phyloP scores from a whole-genome alignment of 352 stramenopile species.

The Phytophthora agathidicida region DNA sequence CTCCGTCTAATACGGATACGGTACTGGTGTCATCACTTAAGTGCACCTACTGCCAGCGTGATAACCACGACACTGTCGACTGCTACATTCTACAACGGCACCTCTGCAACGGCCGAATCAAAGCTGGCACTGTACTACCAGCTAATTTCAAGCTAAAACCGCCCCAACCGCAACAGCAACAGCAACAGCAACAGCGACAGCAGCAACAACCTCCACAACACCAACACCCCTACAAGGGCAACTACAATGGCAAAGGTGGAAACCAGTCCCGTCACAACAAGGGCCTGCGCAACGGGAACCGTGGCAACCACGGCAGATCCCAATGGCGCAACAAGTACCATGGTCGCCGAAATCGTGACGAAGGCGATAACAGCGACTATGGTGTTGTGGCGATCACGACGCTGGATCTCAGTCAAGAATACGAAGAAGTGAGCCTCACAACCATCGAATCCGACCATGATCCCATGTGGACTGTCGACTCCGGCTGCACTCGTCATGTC shows the following conservation, averaged over 20 bases:
- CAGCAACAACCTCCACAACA: neutral
- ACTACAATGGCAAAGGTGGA: slow-evolving; percentile 1
- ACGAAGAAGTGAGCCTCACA: neutral
- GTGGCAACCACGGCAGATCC: neutral
- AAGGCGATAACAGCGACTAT: slow-evolving; percentile 3
- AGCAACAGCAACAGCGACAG: no score
- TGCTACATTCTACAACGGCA: slow-evolving; percentile 23
- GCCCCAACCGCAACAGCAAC: neutral
- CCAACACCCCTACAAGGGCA: slow-evolving; percentile 1
- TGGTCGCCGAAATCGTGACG: neutral
- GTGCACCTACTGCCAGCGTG: slow-evolving; percentile 8
- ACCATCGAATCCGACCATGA: neutral
- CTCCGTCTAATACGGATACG: neutral
- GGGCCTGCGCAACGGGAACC: neutral
- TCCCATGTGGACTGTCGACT: slow-evolving; percentile 16
- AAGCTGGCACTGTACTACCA: slow-evolving; percentile 16
- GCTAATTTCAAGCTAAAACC: slow-evolving; percentile 17
- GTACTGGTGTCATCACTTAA: slow-evolving; percentile 2
- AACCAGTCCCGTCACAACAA: neutral
- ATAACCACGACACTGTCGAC: slow-evolving; percentile 16
- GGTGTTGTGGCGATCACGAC: slow-evolving; percentile 19
- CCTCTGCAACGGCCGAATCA: slow-evolving; percentile 12
- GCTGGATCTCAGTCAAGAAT: neutral
- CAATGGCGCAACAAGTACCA: slow-evolving; percentile 6
- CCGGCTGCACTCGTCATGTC: slow-evolving; percentile 15